These are phyloP conservation scores for Coemansia sp. DNA, from an alignment of 192 early-diverging fungal species.

Conservation along the genomic window DNA sequence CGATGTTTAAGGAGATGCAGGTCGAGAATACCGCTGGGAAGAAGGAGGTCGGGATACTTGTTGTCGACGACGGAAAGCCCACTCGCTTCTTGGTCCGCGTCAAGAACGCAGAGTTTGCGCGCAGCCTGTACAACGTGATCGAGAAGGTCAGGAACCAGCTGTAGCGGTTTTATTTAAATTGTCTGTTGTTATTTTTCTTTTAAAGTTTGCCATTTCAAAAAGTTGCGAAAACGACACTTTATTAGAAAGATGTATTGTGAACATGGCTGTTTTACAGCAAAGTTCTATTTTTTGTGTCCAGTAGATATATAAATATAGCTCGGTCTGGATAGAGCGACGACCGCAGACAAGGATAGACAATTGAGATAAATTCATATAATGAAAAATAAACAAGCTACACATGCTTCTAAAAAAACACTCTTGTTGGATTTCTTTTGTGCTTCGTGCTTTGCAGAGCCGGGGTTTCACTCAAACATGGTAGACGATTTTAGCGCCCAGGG, in stretches of 20 bases:
- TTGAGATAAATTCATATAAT: no score
- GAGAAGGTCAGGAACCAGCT: conserved; percentile 6
- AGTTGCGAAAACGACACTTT: not conserved
- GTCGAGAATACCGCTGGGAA: conserved; percentile 34
- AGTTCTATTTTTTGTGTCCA: no score
- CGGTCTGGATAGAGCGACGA: no score
- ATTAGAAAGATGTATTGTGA: no score
- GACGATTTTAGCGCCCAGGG: conserved; percentile 51
- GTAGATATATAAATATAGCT: no score
- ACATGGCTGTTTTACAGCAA: no score
- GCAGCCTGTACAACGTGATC: conserved; percentile 1
- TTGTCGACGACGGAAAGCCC: conserved; percentile 32
- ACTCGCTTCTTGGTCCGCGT: conserved; percentile 37
- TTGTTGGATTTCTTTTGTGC: not conserved
- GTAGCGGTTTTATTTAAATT: not conserved
- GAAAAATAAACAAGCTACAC: not conserved
- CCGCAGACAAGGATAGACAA: no score
- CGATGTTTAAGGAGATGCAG: conserved; percentile 49
- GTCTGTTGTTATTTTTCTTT: not conserved
- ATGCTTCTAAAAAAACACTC: not conserved
- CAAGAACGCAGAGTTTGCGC: conserved; percentile 19
- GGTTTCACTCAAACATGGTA: conserved; percentile 32
- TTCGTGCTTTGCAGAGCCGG: no score
- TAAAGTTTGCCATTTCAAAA: not conserved
- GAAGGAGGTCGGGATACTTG: conserved; percentile 42